Evolutionary conservation across 345 rosid genomes (phyloP), one percentile per base, ranked within the genome.

Genomic region (Brassica incana): DNA sequence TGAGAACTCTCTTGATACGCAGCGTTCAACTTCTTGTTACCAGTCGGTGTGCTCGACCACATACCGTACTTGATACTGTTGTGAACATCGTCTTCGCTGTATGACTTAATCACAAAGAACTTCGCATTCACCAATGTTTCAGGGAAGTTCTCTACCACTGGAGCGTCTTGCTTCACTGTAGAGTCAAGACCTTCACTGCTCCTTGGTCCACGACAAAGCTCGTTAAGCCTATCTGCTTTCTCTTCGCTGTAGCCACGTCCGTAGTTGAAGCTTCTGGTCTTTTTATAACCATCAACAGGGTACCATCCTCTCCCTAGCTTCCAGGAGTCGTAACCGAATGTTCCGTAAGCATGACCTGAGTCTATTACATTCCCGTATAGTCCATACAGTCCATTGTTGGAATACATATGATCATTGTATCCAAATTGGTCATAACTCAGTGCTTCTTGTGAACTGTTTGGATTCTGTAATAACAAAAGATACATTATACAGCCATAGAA

Each of bases 11-110:
- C 90, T 71, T 81, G 25, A 76, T 85, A 92, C 23, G 94, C 91
- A 14, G 82, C 86, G 85, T 92, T 89, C 64, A 92, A 86, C 85
- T 88, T 89, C 85, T 88, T 92, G 78, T 92, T 92, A 3, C 95
- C 95, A 29, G 84, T 92, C 3, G 88, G 85, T 35, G 92, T 92
- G 81, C 95, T 92, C 18, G 95, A 82, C 97, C 97, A 92, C 35
- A 87, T 86, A 54, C 82, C 80, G 83, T 92, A 92, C 65, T 90
- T 92, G 65, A 92, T 84, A 75, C 95, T 88, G 78, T 90, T 92
- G 69, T 92, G 97, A 66, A 90, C 95, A 83, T 90, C 95, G 77
- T 92, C 95, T 82, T 92, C 95, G 3, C 94, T 92, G 80, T 90
- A 90, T 0, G 95, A 90, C 81, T 92, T 92, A 3, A 90, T 88